A percentile compares a stretch with the other conserved stretches of the same genome.
These are phyloP conservation scores for Syncephalastrum racemosum DNA, from an alignment of 371 early-diverging fungal genomes.

Conservation along the genomic window DNA sequence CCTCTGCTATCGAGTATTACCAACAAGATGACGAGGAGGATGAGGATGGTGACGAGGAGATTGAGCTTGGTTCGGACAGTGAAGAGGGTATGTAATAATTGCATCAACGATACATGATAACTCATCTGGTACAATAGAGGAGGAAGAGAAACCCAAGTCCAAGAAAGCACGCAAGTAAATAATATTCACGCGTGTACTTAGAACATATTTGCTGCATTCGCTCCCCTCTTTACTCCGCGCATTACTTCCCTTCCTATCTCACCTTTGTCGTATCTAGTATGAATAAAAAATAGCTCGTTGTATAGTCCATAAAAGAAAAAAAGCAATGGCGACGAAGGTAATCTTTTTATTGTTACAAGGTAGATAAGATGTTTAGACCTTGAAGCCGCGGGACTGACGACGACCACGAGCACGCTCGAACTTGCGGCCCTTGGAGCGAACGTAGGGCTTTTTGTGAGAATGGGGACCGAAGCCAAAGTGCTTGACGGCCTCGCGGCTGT, in stretches of 20 bases:
- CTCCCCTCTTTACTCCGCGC: not conserved
- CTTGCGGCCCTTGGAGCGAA: conserved; percentile 99
- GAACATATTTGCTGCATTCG: not conserved
- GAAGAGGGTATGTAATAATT: conserved; percentile 15
- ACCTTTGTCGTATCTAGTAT: not conserved
- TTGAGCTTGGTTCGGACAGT: conserved; percentile 33
- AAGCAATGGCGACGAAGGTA: not conserved
- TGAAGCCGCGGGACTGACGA: conserved; percentile 94
- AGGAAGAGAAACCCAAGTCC: conserved; percentile 7
- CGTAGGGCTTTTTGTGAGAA: conserved; percentile 86
- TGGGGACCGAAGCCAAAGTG: conserved; percentile 83
- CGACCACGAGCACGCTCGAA: conserved; percentile 99
- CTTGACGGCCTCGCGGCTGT: conserved; percentile 93
- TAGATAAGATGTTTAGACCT: conserved; percentile 57
- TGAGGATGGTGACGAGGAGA: conserved; percentile 33
- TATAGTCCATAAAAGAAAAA: conserved; percentile 2
- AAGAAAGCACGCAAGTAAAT: conserved; percentile 11
- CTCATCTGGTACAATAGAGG: not conserved
- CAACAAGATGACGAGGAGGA: conserved; percentile 26
- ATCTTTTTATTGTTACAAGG: no score
- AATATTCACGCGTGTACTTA: not conserved
- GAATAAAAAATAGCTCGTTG: conserved; percentile 5
- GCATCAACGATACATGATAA: not conserved
- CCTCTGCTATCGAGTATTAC: conserved; percentile 30
- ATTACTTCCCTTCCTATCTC: not conserved